phyloP scores from a whole-genome alignment of 805 yeast genomes.

The Saturnispora galanensis region DNA sequence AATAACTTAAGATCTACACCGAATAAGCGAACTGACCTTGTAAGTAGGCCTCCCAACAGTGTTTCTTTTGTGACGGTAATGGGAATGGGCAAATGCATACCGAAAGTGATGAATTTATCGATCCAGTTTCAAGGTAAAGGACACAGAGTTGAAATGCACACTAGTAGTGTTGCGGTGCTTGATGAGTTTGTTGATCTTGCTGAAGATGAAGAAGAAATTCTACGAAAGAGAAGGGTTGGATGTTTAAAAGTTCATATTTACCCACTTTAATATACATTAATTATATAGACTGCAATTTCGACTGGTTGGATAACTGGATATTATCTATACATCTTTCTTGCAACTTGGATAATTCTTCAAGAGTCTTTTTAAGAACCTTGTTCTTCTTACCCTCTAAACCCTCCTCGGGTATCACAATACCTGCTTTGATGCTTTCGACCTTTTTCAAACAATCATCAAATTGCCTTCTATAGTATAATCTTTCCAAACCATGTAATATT shows the following conservation, averaged over 20 bases:
- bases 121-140: slow-evolving; percentile 44
- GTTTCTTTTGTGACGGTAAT: slow-evolving; percentile 41
- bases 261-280: slow-evolving; percentile 3
- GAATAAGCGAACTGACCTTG: slow-evolving; percentile 30
- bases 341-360: slow-evolving; percentile 40
- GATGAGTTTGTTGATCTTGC: slow-evolving; percentile 46
- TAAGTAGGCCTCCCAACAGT: slow-evolving; percentile 11
- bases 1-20: slow-evolving; percentile 27
- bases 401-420: slow-evolving; percentile 20
- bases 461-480: slow-evolving; percentile 46
- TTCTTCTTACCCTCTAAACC: slow-evolving; percentile 27
- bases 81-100: slow-evolving; percentile 73
- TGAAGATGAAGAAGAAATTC: slow-evolving; percentile 27
- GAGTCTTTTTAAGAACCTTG: slow-evolving; percentile 37
- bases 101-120: slow-evolving; percentile 53
- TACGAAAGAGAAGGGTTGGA: slow-evolving; percentile 37
- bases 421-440: slow-evolving; percentile 26
- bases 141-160: slow-evolving; percentile 48
- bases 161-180: slow-evolving; percentile 57
- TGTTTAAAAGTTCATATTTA: slow-evolving; percentile 37
- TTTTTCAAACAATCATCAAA: slow-evolving; percentile 42
- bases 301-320: slow-evolving; percentile 7
- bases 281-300: background rate
- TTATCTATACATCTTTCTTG: slow-evolving; percentile 28
- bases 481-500: slow-evolving; percentile 51